phyloP scores from a whole-genome alignment of 331 rosid genomes.

The Malus hybrid region DNA sequence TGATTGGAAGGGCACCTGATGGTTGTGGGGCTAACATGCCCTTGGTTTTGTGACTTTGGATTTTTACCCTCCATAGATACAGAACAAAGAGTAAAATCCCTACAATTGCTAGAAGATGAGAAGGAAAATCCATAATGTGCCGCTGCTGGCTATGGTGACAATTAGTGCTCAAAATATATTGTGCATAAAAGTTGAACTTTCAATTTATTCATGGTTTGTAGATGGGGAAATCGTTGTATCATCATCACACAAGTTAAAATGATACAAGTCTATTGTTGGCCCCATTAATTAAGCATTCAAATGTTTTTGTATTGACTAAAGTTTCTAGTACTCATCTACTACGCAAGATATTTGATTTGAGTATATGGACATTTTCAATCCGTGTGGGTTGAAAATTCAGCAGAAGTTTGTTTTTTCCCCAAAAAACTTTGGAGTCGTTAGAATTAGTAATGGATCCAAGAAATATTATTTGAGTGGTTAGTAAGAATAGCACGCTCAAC shows the following conservation, averaged over 20 bases:
- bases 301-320: not conserved
- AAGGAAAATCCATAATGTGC: constrained; percentile 20
- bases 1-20: constrained; percentile 31
- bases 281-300: not conserved
- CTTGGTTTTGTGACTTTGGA: constrained; percentile 1
- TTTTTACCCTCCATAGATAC: constrained; percentile 20
- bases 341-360: not conserved
- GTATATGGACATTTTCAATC: not conserved
- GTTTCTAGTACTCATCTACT: not conserved
- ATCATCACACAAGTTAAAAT: not conserved
- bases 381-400: not conserved
- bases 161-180: not conserved
- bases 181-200: not conserved
- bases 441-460: too few relatives aligned
- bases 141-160: not conserved
- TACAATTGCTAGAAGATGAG: constrained; percentile 9
- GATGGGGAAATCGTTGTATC: not conserved
- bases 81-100: constrained; percentile 3
- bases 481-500: too few relatives aligned
- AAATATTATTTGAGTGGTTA: too few relatives aligned
- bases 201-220: not conserved
- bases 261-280: not conserved
- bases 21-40: constrained; percentile 30
- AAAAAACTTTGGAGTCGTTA: too few relatives aligned
- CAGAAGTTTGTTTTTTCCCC: too few relatives aligned